Percentiles rank a stretch among this genome's conserved stretches.
phyloP scores from a whole-genome alignment of 1,284 basidiomycete species.

The Afroboletus lepidellus region DNA sequence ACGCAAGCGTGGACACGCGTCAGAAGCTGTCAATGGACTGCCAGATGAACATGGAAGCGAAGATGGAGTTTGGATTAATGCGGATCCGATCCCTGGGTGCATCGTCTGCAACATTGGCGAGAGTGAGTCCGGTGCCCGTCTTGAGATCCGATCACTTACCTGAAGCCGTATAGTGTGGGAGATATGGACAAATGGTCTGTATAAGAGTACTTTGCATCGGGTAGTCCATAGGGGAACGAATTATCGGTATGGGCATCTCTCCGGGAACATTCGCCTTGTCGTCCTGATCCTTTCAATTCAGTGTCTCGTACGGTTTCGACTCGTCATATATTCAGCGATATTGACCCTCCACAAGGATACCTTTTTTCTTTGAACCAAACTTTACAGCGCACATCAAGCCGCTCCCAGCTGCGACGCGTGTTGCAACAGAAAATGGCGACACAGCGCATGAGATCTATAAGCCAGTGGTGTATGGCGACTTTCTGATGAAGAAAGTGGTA shows the following conservation, averaged over 20 bases:
- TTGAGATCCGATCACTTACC: constrained; percentile 1
- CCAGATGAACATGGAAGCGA: constrained; percentile 51
- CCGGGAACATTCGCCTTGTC: background rate
- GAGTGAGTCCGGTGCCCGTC: constrained; percentile 53
- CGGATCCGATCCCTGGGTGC: constrained; percentile 74
- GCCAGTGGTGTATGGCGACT: constrained; percentile 71
- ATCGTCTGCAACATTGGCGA: constrained; percentile 84
- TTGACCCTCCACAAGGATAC: constrained; percentile 47
- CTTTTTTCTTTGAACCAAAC: constrained; percentile 87
- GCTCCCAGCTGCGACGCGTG: constrained; percentile 51
- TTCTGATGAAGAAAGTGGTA: constrained; percentile 68
- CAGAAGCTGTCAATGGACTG: constrained; percentile 39
- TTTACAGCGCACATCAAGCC: constrained; percentile 66
- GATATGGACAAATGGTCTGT: constrained; percentile 80
- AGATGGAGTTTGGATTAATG: constrained; percentile 73
- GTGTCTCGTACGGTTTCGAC: constrained; percentile 48
- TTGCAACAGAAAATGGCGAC: constrained; percentile 26
- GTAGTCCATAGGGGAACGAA: constrained; percentile 71
- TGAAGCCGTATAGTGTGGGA: constrained; percentile 69
- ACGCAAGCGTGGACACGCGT: constrained; percentile 39
- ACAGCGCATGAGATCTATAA: constrained; percentile 34
- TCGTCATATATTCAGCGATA: background rate
- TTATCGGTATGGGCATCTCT: constrained; percentile 53
- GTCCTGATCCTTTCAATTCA: constrained; percentile 24
- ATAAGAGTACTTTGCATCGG: constrained; percentile 74